phyloP scores from a whole-genome alignment of 441 rosid species.

The Daphne laureola region DNA sequence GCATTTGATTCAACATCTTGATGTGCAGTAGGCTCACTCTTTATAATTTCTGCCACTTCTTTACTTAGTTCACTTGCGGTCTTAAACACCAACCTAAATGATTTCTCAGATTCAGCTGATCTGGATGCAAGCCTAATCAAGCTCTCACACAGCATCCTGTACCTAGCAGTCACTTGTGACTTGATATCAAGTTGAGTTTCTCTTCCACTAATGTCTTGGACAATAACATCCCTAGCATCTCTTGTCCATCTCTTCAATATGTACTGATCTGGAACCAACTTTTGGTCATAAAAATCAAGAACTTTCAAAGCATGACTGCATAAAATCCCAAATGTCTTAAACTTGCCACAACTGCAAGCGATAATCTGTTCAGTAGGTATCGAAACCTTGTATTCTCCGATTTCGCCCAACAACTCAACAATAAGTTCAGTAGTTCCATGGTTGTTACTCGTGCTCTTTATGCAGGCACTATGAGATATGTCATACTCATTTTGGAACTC shows the following conservation, averaged over 20 bases:
- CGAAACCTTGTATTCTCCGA: slow-evolving; percentile 5
- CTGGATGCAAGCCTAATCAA: slow-evolving; percentile 17
- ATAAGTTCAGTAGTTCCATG: neutral
- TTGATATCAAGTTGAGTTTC: neutral
- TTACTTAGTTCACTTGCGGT: slow-evolving; percentile 16
- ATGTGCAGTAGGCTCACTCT: too few relatives aligned
- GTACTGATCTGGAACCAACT: slow-evolving; percentile 4
- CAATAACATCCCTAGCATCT: slow-evolving; percentile 20
- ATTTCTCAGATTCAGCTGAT: slow-evolving; percentile 22
- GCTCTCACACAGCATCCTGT: slow-evolving; percentile 16
- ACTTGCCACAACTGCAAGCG: slow-evolving; percentile 8
- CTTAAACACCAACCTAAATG: slow-evolving; percentile 21
- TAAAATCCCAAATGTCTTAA: slow-evolving; percentile 6
- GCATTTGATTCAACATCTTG: too few relatives aligned
- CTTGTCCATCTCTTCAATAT: slow-evolving; percentile 22
- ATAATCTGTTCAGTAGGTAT: slow-evolving; percentile 2
- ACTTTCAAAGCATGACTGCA: slow-evolving; percentile 10
- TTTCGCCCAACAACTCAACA: neutral
- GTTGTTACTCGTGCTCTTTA: neutral
- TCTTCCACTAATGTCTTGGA: slow-evolving; percentile 3
- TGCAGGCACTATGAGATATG: slow-evolving; percentile 2
- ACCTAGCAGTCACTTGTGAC: slow-evolving; percentile 18
- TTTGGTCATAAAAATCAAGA: slow-evolving; percentile 3
- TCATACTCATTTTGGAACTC: slow-evolving; percentile 7
- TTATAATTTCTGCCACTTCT: slow-evolving; percentile 9